phyloP scores from a whole-genome alignment of 345 rosid genomes.

The Firmiana major region DNA sequence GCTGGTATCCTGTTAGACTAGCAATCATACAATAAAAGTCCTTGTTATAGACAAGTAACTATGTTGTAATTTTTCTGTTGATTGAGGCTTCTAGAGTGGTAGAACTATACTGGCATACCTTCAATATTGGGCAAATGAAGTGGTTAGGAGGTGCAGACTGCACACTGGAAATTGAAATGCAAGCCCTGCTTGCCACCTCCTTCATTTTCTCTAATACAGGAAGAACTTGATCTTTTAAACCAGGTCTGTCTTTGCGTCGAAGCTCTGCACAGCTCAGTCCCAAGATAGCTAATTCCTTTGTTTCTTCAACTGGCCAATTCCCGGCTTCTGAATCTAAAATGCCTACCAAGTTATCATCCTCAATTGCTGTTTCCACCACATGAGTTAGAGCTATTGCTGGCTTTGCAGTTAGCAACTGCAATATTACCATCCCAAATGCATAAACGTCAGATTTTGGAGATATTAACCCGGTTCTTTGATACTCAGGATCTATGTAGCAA shows the following conservation, averaged over 20 bases:
- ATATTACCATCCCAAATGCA: conserved; percentile 74
- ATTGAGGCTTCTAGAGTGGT: neutral
- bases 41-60: too few species aligned
- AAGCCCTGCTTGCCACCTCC: conserved; percentile 45
- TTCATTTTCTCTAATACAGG: conserved; percentile 63
- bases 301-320: conserved; percentile 71
- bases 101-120: conserved; percentile 36
- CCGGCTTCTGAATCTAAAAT: conserved; percentile 74
- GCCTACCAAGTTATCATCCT: conserved; percentile 31
- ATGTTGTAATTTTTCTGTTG: neutral
- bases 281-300: conserved; percentile 57
- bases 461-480: conserved; percentile 75
- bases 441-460: conserved; percentile 78
- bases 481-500: conserved; percentile 89
- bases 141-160: conserved; percentile 46
- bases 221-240: conserved; percentile 53
- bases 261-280: conserved; percentile 78
- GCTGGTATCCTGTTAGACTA: neutral
- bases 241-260: conserved; percentile 71
- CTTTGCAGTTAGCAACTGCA: conserved; percentile 77
- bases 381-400: conserved; percentile 70
- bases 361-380: conserved; percentile 57
- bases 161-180: conserved; percentile 14
- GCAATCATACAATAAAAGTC: neutral
- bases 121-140: conserved; percentile 72